A percentile compares a stretch with the other conserved stretches of the same genome.
Evolutionary conservation across 2,329 filamentous ascomycete species (phyloP).

Genomic region (Stagonosporopsis tanaceti): DNA sequence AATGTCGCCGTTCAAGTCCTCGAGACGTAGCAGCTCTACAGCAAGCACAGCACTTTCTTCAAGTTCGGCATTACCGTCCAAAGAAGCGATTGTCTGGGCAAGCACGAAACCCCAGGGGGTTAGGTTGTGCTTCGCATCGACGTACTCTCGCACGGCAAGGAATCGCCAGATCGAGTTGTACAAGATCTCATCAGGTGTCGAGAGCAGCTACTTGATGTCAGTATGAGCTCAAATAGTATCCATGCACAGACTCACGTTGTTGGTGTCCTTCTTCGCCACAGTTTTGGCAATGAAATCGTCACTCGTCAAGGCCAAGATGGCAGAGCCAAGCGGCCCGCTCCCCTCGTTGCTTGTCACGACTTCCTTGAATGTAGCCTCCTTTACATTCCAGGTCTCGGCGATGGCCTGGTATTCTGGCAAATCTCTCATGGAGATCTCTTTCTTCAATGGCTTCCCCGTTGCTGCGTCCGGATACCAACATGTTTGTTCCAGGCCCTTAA

Average conservation of each 20-base stretch:
- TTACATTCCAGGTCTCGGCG: conserved; percentile 76
- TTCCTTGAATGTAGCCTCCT: conserved; percentile 63
- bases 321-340: conserved; percentile 56
- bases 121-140: conserved; percentile 79
- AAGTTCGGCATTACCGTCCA: conserved; percentile 66
- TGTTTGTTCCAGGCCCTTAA: conserved; percentile 77
- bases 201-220: conserved; percentile 52
- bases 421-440: conserved; percentile 69
- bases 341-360: conserved; percentile 36
- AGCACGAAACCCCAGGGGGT: conserved; percentile 83
- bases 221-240: neutral
- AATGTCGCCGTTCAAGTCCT: conserved; percentile 73
- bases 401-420: conserved; percentile 61
- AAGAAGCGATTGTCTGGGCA: conserved; percentile 69
- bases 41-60: conserved; percentile 84
- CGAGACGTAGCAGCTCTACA: conserved; percentile 83
- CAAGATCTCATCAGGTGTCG: conserved; percentile 74
- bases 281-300: conserved; percentile 74
- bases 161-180: conserved; percentile 87
- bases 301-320: conserved; percentile 69
- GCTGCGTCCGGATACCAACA: conserved; percentile 73
- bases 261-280: conserved; percentile 63
- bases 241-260: conserved; percentile 35
- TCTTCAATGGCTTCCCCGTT: conserved; percentile 52
- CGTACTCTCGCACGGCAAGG: conserved; percentile 85